A percentile compares a stretch with the other conserved stretches of the same genome.
Evolutionary conservation across 305 asterid genomes (phyloP).

Genomic region (Ilex paraguariensis): DNA sequence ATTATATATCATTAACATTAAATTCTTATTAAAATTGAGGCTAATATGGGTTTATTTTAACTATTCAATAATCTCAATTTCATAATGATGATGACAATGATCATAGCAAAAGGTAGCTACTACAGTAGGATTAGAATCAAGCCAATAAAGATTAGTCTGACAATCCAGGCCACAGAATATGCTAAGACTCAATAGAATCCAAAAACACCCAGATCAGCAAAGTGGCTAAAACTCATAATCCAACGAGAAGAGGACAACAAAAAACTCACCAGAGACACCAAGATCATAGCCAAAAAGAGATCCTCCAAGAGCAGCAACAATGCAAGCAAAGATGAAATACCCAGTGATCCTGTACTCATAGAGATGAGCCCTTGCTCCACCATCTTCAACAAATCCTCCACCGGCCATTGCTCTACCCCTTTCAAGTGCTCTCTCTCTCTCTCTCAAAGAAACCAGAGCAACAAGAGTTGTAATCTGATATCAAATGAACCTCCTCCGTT

Average conservation of each 20-base stretch:
- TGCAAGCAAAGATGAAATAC: constrained; percentile 63
- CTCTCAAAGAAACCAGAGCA: too few relatives aligned
- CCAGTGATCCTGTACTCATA: constrained; percentile 65
- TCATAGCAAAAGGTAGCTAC: too few relatives aligned
- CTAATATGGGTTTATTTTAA: too few relatives aligned
- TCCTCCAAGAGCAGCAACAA: constrained; percentile 75
- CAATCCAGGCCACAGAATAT: neutral
- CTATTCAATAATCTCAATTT: too few relatives aligned
- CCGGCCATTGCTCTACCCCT: constrained; percentile 53
- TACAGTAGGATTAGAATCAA: too few relatives aligned
- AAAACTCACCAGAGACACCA: constrained; percentile 76
- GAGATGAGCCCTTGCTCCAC: constrained; percentile 65
- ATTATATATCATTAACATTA: too few relatives aligned
- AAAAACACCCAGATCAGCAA: neutral
- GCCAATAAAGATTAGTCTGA: neutral
- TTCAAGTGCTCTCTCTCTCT: too few relatives aligned
- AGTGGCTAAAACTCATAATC: neutral
- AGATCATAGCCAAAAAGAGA: constrained; percentile 85
- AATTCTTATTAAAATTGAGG: too few relatives aligned
- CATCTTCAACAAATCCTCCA: constrained; percentile 41
- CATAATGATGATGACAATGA: too few relatives aligned
- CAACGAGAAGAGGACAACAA: neutral
- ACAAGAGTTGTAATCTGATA: too few relatives aligned
- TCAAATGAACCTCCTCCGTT: too few relatives aligned
- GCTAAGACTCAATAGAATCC: neutral